Percentiles rank a stretch among this genome's conserved stretches.
Conservation (phyloP, 2,329 filamentous ascomycete genomes). For the Helotiales sp. region DNA sequence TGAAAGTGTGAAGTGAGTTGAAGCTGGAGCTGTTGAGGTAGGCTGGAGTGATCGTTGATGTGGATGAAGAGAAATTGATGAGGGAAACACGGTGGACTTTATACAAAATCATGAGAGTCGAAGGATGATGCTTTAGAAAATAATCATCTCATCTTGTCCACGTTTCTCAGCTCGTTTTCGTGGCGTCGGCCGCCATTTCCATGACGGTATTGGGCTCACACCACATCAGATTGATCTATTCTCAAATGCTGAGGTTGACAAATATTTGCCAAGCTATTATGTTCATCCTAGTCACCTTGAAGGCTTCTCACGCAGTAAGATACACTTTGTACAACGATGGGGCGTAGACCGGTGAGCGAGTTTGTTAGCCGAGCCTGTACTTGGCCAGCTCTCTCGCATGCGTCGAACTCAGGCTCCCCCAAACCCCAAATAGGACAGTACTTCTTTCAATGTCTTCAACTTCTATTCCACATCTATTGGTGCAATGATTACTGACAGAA, state of each 20-base stretch:
- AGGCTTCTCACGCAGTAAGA: neutral
- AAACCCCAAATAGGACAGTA: too few species aligned
- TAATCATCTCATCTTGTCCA: neutral
- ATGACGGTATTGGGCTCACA: neutral
- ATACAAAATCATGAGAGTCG: neutral
- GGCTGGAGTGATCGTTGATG: constrained; percentile 1
- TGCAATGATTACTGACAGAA: too few species aligned
- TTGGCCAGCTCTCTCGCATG: too few species aligned
- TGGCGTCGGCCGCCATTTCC: neutral
- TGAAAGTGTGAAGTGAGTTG: neutral
- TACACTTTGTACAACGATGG: neutral
- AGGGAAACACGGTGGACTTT: neutral
- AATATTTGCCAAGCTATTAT: neutral
- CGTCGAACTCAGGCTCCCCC: too few species aligned
- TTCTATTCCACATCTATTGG: too few species aligned
- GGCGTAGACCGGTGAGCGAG: too few species aligned
- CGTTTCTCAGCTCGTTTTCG: neutral
- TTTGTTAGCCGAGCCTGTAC: too few species aligned
- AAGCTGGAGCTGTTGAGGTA: neutral
- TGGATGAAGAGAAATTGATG: neutral
- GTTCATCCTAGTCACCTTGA: neutral
- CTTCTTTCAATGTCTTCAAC: too few species aligned
- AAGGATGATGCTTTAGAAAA: neutral
- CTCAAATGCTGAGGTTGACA: neutral
- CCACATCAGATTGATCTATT: neutral